Evolutionary conservation across 2,329 filamentous ascomycete genomes (phyloP).

Genomic region (Fusarium drepaniforme): DNA sequence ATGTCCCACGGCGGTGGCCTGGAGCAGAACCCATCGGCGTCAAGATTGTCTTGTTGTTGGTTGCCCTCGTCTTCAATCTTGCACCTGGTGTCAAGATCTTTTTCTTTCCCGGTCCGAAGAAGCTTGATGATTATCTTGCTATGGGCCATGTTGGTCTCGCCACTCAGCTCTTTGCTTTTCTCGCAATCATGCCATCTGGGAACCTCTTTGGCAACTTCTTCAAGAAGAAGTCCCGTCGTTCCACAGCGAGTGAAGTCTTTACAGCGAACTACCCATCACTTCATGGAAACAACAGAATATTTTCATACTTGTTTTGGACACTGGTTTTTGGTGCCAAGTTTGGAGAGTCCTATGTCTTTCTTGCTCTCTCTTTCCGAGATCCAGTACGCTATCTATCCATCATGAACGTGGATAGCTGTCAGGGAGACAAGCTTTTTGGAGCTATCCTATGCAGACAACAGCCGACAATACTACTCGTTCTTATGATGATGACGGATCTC

Average conservation of each 20-base stretch:
- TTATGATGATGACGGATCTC: not conserved
- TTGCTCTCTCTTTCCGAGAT: not conserved
- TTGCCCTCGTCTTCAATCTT: not conserved
- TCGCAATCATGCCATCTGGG: not conserved
- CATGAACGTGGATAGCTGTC: not conserved
- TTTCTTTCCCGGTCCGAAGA: not conserved
- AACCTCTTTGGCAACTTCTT: not conserved
- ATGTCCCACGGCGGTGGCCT: not conserved
- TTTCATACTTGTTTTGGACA: not conserved
- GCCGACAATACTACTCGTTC: not conserved
- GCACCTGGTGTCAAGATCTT: not conserved
- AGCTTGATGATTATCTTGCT: not conserved
- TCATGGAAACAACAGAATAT: not conserved
- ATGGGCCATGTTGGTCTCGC: not conserved
- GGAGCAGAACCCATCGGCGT: not conserved
- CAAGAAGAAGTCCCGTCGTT: not conserved
- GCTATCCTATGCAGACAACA: not conserved
- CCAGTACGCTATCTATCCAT: not conserved
- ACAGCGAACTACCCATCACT: not conserved
- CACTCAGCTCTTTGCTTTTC: not conserved
- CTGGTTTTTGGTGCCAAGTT: slow-evolving; percentile 1
- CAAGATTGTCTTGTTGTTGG: not conserved
- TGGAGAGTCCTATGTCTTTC: slow-evolving; percentile 1
- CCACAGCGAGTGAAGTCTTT: not conserved
- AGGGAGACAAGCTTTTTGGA: not conserved